Percentiles rank a stretch among this genome's conserved stretches.
phyloP scores from a whole-genome alignment of 192 early-diverging fungal species.

The Coemansia sp. region DNA sequence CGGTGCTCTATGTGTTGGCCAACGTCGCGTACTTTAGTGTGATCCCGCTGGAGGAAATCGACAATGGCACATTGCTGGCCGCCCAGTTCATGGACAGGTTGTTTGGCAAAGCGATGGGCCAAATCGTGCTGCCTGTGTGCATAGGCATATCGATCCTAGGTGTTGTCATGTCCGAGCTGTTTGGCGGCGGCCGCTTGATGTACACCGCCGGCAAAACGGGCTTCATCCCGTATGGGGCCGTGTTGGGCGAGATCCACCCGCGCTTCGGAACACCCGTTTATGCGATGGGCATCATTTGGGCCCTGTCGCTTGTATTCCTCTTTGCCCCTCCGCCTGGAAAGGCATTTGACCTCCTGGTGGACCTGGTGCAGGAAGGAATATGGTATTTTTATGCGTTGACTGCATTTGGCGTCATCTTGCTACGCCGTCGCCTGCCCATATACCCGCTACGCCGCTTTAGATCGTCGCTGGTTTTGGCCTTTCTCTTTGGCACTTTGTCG shows the following conservation, averaged over 20 bases:
- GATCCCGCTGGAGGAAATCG: constrained; percentile 67
- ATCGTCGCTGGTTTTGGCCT: constrained; percentile 39
- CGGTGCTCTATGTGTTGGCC: constrained; percentile 72
- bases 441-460: constrained; percentile 44
- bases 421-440: constrained; percentile 44
- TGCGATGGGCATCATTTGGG: constrained; percentile 52
- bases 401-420: constrained; percentile 57
- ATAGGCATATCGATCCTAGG: constrained; percentile 59
- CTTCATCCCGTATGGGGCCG: constrained; percentile 55
- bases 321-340: constrained; percentile 58
- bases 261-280: constrained; percentile 55
- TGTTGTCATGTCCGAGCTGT: constrained; percentile 57
- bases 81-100: constrained; percentile 60
- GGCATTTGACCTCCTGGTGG: constrained; percentile 62
- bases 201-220: constrained; percentile 56
- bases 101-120: constrained; percentile 60
- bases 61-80: constrained; percentile 65
- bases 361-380: constrained; percentile 60
- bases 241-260: constrained; percentile 51
- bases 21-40: constrained; percentile 84
- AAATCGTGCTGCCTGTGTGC: constrained; percentile 55
- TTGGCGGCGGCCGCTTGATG: constrained; percentile 57
- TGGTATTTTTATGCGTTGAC: constrained; percentile 63
- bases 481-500: constrained; percentile 44
- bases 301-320: constrained; percentile 51